Percentiles rank a stretch among this genome's conserved stretches.
These are phyloP conservation scores for Tilletia horrida DNA, from an alignment of 1,284 basidiomycete genomes.

Conservation along the genomic window DNA sequence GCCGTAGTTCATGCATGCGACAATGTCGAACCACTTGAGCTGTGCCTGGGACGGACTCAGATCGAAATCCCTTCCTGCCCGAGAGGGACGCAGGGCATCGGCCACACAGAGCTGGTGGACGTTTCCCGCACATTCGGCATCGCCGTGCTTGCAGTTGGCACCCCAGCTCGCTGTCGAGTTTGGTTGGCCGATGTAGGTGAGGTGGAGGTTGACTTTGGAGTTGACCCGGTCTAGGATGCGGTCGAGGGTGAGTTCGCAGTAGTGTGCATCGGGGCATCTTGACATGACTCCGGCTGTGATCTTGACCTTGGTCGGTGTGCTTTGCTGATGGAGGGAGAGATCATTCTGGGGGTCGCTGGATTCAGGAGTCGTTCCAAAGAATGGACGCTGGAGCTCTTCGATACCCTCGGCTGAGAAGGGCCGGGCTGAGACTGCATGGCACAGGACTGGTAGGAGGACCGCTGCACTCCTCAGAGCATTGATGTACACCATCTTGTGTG, in stretches of 20 bases:
- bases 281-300: constrained; percentile 41
- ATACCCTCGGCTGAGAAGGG: no score
- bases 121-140: constrained; percentile 39
- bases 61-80: constrained; percentile 37
- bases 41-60: constrained; percentile 41
- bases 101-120: constrained; percentile 45
- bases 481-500: no score
- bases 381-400: no score
- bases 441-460: no score
- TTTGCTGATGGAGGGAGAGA: no score
- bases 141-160: constrained; percentile 37
- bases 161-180: constrained; percentile 28
- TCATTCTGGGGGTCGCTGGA: no score
- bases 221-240: constrained; percentile 40
- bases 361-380: no score
- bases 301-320: constrained; percentile 22
- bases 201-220: constrained; percentile 31
- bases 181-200: constrained; percentile 34
- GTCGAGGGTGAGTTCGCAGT: constrained; percentile 37
- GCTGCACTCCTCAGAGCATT: no score
- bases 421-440: no score
- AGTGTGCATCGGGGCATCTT: constrained; percentile 39
- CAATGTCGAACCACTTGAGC: constrained; percentile 40
- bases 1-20: constrained; percentile 38
- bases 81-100: constrained; percentile 33